Evolutionary conservation across 176 grass and related monocot genomes (phyloP), one percentile per base, ranked within the genome.

Genomic region (Panicum miliaceum): DNA sequence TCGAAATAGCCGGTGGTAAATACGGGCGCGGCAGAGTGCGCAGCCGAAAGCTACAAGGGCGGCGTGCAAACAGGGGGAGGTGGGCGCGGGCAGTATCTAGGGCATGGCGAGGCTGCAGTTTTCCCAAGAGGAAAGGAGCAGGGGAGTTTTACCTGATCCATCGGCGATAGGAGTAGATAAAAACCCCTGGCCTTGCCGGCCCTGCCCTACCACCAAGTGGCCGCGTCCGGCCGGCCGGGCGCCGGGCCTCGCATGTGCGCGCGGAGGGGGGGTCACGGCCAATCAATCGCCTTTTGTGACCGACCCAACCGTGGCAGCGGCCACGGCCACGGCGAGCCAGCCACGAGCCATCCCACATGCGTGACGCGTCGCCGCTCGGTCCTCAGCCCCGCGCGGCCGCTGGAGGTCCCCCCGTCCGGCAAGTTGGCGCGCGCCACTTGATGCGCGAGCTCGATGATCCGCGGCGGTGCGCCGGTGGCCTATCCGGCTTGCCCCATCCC

Each of bases 291-390:
- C 73, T 40, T 70, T 71, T 53, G 73, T 26, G 78, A 88, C 73
- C 73, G 56, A 71, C 73, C 73, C 80, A 79, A 66, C 58, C 73
- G 85, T 59, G 20, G 73, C 53, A 41, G 64, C 73, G 23, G 23
- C 36, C 54, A 57, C 50, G 16, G 50, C 15, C 50, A 18, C 41
- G 9, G 14, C 15, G 36, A 23, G 18, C 9, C 29, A 15, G 79
- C 64, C 80, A 29, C 4, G 12, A 20, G 85, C 72, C 79, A 40
- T 77, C 62, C 42, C 86, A 77, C 80, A 83, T 88, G 69, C 40
- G n/a, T 71, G 86, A 36, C 54, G 67, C 53, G 54, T 78, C 80
- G 71, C 35, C 29, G 26, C 50, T 25, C 71, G 1, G 25, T 79
- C 60, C 76, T 68, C 78, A 26, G 40, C 57, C 34, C 35, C 7